phyloP scores from a whole-genome alignment of 441 rosid genomes.

The Corymbia citriodora region DNA sequence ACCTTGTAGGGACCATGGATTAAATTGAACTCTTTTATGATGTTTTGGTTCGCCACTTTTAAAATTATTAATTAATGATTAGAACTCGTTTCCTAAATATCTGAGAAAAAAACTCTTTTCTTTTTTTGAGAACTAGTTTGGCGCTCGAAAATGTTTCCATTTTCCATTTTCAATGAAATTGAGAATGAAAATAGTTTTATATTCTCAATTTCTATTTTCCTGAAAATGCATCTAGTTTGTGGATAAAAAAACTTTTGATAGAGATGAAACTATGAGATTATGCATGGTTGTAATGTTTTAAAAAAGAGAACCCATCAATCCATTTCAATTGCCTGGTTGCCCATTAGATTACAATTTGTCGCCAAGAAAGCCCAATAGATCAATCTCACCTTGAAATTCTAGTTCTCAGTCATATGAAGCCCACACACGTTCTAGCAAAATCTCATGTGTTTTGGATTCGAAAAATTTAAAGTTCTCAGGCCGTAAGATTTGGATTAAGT shows the following conservation, averaged over 20 bases:
- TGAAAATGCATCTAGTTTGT: rapidly evolving
- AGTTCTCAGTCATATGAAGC: too few species aligned
- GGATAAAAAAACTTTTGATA: background rate
- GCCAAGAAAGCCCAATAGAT: too few species aligned
- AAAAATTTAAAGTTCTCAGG: too few species aligned
- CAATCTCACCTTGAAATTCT: too few species aligned
- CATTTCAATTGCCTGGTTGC: rapidly evolving
- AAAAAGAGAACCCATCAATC: background rate
- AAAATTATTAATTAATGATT: background rate
- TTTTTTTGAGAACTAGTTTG: rapidly evolving
- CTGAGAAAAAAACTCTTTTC: rapidly evolving
- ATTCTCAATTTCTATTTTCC: background rate
- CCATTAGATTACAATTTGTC: background rate
- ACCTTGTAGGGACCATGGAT: background rate
- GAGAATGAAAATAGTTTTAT: background rate
- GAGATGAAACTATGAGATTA: background rate
- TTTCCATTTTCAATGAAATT: background rate
- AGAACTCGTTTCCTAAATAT: background rate
- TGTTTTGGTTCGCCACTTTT: background rate
- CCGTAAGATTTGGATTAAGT: rapidly evolving
- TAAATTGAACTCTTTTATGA: background rate
- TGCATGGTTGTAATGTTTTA: background rate
- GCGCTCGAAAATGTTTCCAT: background rate
- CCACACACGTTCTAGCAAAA: rapidly evolving
- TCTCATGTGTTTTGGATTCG: too few species aligned